phyloP scores from a whole-genome alignment of 306 rosid genomes.

The Senna tora region DNA sequence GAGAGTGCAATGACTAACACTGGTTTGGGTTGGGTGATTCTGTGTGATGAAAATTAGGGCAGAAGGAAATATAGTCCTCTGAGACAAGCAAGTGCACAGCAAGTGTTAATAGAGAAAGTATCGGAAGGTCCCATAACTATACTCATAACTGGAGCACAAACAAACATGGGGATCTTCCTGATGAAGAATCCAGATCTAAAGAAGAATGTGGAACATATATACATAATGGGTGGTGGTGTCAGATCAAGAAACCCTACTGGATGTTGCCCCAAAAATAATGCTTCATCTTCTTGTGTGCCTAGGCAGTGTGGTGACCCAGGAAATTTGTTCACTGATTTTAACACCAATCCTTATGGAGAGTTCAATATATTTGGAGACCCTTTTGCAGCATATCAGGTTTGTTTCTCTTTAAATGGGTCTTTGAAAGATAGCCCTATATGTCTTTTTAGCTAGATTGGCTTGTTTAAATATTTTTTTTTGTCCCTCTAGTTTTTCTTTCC shows the following conservation, averaged over 20 bases:
- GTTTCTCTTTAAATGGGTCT: not conserved
- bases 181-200: constrained; percentile 82
- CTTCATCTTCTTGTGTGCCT: constrained; percentile 63
- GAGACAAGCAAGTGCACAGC: constrained; percentile 74
- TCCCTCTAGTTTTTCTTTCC: too few species aligned
- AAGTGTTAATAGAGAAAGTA: constrained; percentile 83
- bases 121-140: constrained; percentile 74
- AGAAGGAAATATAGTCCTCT: constrained; percentile 69
- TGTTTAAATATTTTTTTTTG: too few species aligned
- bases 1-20: not conserved
- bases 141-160: constrained; percentile 68
- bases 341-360: constrained; percentile 85
- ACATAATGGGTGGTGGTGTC: constrained; percentile 92
- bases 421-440: too few species aligned
- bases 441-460: too few species aligned
- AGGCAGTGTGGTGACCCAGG: constrained; percentile 85
- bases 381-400: constrained; percentile 94
- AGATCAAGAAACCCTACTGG: constrained; percentile 83
- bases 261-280: constrained; percentile 76
- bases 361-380: constrained; percentile 90
- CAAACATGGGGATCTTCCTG: constrained; percentile 82
- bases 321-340: constrained; percentile 69
- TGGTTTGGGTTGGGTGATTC: constrained; percentile 28
- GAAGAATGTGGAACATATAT: constrained; percentile 81
- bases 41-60: constrained; percentile 56